A percentile compares a stretch with the other conserved stretches of the same genome.
These are phyloP conservation scores for Vanrija sp. DNA, from an alignment of 1,284 basidiomycete genomes.

Conservation along the genomic window DNA sequence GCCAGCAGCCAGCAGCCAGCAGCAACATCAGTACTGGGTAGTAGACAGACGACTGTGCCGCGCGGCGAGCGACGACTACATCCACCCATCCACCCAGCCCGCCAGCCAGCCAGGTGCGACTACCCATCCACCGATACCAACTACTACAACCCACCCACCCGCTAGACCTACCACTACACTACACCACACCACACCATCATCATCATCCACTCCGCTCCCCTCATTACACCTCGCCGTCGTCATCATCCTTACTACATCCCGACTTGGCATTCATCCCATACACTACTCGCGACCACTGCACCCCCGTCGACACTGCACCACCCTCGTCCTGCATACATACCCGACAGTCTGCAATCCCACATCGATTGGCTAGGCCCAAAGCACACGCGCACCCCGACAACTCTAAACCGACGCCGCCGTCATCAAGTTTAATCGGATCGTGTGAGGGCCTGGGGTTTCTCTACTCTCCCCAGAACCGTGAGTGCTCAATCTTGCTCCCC, in stretches of 20 bases:
- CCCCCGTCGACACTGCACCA: background rate
- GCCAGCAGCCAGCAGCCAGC: too few species aligned
- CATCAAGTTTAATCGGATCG: conserved; percentile 1
- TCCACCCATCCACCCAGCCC: too few species aligned
- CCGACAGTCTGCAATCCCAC: background rate
- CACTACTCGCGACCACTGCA: background rate
- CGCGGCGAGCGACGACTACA: too few species aligned
- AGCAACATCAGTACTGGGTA: too few species aligned
- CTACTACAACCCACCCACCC: too few species aligned
- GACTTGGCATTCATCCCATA: background rate
- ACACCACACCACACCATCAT: background rate
- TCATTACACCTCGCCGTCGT: background rate
- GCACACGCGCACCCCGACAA: background rate
- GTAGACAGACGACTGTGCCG: too few species aligned
- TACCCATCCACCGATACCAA: too few species aligned
- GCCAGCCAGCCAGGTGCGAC: too few species aligned
- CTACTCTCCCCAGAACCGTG: too few species aligned
- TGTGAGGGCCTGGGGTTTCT: background rate
- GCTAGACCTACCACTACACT: too few species aligned
- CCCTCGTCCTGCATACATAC: background rate
- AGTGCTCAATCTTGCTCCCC: too few species aligned
- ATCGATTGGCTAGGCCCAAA: background rate
- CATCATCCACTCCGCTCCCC: background rate
- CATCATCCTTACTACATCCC: background rate
- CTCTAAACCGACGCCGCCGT: background rate